A percentile compares a stretch with the other conserved stretches of the same genome.
phyloP scores from a whole-genome alignment of 768 basidiomycete species.

The Suillus placidus region DNA sequence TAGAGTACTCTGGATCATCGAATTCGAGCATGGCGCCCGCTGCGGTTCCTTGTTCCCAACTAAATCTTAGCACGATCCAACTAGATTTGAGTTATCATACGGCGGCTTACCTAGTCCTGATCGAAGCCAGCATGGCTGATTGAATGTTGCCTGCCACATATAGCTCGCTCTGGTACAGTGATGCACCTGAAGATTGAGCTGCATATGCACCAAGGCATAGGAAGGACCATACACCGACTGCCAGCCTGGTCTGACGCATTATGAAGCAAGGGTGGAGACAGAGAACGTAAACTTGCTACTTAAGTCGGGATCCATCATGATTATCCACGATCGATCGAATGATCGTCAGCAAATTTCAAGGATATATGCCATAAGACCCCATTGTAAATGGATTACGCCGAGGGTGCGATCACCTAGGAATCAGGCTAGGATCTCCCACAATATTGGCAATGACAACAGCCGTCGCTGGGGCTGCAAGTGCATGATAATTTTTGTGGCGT shows the following conservation, averaged over 20 bases:
- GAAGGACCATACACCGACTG: background rate
- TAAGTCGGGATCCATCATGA: background rate
- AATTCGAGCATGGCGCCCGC: constrained; percentile 25
- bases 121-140: constrained; percentile 27
- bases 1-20: constrained; percentile 30
- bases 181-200: constrained; percentile 3
- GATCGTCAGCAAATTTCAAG: no score
- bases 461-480: background rate
- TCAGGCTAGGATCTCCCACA: background rate
- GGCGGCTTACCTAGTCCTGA: constrained; percentile 27
- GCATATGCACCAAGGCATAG: constrained; percentile 9
- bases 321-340: no score
- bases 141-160: constrained; percentile 14
- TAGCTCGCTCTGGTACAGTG: constrained; percentile 5
- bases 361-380: no score
- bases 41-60: constrained; percentile 37
- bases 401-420: background rate
- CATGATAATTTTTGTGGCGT: background rate
- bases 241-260: background rate
- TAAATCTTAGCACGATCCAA: constrained; percentile 1
- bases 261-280: background rate
- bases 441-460: background rate
- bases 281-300: background rate
- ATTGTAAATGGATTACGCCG: no score
- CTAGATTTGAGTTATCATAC: background rate